Conservation (phyloP, 2,329 filamentous ascomycete species). For the Botrytis sinoallii region DNA sequence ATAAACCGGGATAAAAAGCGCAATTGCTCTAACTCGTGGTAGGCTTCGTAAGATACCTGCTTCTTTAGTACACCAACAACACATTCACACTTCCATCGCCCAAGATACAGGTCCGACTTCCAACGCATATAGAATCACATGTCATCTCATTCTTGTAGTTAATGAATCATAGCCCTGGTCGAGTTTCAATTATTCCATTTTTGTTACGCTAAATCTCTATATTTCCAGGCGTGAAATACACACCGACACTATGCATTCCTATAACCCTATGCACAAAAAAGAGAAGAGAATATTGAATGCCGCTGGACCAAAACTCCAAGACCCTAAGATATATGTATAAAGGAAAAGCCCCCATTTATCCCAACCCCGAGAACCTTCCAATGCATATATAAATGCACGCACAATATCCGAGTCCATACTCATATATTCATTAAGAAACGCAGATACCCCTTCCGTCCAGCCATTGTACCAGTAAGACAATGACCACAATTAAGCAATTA, state of each 20-base stretch:
- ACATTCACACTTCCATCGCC: neutral
- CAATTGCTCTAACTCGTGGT: neutral
- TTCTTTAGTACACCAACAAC: neutral
- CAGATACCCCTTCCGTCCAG: neutral
- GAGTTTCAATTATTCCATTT: neutral
- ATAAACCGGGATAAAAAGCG: neutral
- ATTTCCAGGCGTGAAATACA: neutral
- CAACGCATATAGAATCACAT: neutral
- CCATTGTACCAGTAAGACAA: neutral
- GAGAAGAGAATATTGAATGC: neutral
- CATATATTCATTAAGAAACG: conserved; percentile 3
- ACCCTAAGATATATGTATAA: neutral
- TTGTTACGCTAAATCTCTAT: neutral
- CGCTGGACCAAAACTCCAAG: neutral
- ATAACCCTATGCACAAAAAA: conserved; percentile 1
- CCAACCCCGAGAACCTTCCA: neutral
- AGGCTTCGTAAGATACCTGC: neutral
- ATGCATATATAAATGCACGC: neutral
- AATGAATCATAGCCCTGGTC: neutral
- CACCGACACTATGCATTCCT: neutral
- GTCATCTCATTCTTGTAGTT: neutral
- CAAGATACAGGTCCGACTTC: neutral
- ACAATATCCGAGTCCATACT: conserved; percentile 4
- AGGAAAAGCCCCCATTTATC: neutral
- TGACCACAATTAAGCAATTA: neutral